Percentiles rank a stretch among this genome's conserved stretches.
Conservation (phyloP, 2,329 filamentous ascomycete genomes). For the Ophiocordyceps unilateralis region DNA sequence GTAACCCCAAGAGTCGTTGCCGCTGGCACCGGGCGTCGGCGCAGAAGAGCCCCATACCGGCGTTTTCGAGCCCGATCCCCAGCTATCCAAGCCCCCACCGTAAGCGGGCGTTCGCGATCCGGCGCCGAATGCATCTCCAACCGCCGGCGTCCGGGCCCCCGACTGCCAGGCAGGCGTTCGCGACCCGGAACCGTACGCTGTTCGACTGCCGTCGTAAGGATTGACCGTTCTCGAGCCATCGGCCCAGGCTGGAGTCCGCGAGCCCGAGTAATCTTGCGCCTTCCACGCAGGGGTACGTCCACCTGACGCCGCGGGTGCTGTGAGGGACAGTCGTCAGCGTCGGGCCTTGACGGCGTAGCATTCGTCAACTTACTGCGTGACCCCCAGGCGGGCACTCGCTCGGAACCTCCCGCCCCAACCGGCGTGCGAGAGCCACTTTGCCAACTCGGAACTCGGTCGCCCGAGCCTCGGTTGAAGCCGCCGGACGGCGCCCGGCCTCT, state of each 20-base stretch:
- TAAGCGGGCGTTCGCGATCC: conserved; percentile 56
- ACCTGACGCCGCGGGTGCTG: conserved; percentile 39
- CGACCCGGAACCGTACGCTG: conserved; percentile 57
- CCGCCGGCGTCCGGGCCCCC: conserved; percentile 52
- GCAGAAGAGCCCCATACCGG: conserved; percentile 51
- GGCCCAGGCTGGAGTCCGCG: conserved; percentile 54
- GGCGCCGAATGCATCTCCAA: conserved; percentile 41
- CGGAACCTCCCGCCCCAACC: conserved; percentile 38
- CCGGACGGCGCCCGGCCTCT: conserved; percentile 28
- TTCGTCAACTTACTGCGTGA: conserved; percentile 39
- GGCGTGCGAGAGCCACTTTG: conserved; percentile 53
- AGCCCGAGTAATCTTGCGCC: conserved; percentile 31
- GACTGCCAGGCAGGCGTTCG: conserved; percentile 67
- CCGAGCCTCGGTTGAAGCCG: conserved; percentile 26
- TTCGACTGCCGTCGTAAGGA: conserved; percentile 57
- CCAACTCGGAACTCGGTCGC: conserved; percentile 36
- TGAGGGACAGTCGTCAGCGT: neutral
- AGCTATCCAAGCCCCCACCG: conserved; percentile 33
- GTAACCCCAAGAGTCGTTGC: conserved; percentile 43
- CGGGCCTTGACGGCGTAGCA: neutral
- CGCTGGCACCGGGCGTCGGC: conserved; percentile 39
- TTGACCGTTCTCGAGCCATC: conserved; percentile 51
- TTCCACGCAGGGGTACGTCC: conserved; percentile 48
- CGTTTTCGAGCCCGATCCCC: conserved; percentile 57
- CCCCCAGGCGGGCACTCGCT: conserved; percentile 65